Conservation (phyloP, 805 yeast genomes). For the Saturnispora diversa region DNA sequence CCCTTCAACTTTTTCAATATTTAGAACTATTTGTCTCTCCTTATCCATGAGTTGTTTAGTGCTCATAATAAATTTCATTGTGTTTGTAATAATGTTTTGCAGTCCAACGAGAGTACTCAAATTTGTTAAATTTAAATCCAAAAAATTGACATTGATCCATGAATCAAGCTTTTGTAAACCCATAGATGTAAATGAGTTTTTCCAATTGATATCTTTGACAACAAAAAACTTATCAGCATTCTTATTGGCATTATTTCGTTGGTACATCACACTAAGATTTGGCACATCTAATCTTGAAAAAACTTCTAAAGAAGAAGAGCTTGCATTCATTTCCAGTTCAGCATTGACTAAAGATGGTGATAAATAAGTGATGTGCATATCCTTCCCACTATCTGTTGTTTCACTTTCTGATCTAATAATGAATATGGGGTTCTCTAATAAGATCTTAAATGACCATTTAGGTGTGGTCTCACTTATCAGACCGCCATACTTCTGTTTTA, state of each 20-base stretch:
- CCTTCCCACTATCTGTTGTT: not conserved
- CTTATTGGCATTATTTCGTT: slow-evolving; percentile 13
- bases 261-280: slow-evolving; percentile 17
- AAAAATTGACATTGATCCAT: slow-evolving; percentile 15
- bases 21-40: not conserved
- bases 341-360: slow-evolving; percentile 20
- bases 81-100: slow-evolving; percentile 8
- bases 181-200: slow-evolving; percentile 22
- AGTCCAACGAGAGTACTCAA: slow-evolving; percentile 25
- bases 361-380: slow-evolving; percentile 18
- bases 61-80: not conserved
- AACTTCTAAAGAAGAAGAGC: slow-evolving; percentile 6
- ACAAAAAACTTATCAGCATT: slow-evolving; percentile 7
- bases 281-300: slow-evolving; percentile 19
- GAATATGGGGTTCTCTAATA: slow-evolving; percentile 25
- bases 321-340: slow-evolving; percentile 14
- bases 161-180: slow-evolving; percentile 17
- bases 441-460: slow-evolving; percentile 18
- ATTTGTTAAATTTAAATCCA: slow-evolving; percentile 24
- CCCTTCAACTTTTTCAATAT: not conserved
- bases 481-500: not conserved
- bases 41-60: not conserved
- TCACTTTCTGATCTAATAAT: slow-evolving; percentile 19
- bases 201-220: slow-evolving; percentile 17
- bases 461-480: slow-evolving; percentile 16